Evolutionary conservation across 805 yeast species (phyloP).

Genomic region (Wickerhamomyces pijperi): DNA sequence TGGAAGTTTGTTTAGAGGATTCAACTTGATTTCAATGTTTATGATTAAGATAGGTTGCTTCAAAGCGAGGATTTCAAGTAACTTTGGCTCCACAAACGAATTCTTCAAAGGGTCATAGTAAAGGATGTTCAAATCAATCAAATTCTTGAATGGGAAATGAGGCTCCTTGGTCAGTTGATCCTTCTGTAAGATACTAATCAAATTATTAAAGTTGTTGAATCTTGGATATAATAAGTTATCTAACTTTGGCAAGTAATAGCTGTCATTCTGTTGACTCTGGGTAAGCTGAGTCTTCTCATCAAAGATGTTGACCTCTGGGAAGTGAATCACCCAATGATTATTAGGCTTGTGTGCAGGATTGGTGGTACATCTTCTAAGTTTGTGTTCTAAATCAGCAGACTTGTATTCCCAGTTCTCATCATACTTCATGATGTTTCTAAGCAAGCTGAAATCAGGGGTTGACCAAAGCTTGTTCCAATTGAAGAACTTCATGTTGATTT

Average conservation of each 20-base stretch:
- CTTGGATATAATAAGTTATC: constrained; percentile 68
- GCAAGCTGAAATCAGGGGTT: constrained; percentile 41
- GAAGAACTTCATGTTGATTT: constrained; percentile 36
- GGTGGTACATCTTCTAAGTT: constrained; percentile 17
- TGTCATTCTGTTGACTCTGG: constrained; percentile 45
- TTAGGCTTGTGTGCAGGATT: neutral
- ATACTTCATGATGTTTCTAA: constrained; percentile 35
- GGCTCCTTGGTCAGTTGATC: constrained; percentile 5
- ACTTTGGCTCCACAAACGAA: constrained; percentile 23
- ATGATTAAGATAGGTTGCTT: constrained; percentile 19
- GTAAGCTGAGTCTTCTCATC: constrained; percentile 31
- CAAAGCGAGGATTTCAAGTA: constrained; percentile 26
- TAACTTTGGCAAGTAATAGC: constrained; percentile 49
- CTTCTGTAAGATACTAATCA: constrained; percentile 20
- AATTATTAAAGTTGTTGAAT: constrained; percentile 44
- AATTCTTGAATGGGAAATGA: constrained; percentile 8
- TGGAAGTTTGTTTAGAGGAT: constrained; percentile 37
- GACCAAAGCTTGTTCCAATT: constrained; percentile 62
- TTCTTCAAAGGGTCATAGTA: constrained; percentile 24
- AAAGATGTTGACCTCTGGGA: constrained; percentile 79
- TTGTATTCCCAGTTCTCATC: constrained; percentile 59
- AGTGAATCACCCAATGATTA: constrained; percentile 57
- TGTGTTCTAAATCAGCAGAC: constrained; percentile 24
- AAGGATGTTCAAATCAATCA: constrained; percentile 25
- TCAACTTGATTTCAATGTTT: constrained; percentile 15